Evolutionary conservation across 2,329 filamentous ascomycete genomes (phyloP).

Genomic region (Blastomyces percursus): DNA sequence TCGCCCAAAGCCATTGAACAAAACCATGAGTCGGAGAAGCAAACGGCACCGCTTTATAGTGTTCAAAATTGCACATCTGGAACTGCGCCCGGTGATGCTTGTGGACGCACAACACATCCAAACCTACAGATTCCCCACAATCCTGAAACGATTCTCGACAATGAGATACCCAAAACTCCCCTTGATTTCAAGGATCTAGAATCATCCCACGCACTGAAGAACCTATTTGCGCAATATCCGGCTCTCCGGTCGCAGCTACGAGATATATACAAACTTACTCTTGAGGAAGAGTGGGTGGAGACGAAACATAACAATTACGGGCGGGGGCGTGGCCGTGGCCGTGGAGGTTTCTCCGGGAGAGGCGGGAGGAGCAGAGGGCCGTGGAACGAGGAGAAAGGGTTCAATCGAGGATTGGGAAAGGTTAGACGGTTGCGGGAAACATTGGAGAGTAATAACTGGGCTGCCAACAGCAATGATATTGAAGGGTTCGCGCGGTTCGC

Average conservation of each 20-base stretch:
- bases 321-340: slow-evolving; percentile 18
- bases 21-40: slow-evolving; percentile 10
- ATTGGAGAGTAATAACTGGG: slow-evolving; percentile 26
- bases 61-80: neutral
- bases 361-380: slow-evolving; percentile 21
- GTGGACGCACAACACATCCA: neutral
- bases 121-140: neutral
- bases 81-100: neutral
- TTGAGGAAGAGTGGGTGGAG: slow-evolving; percentile 33
- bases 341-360: slow-evolving; percentile 17
- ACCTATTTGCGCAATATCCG: slow-evolving; percentile 30
- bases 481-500: slow-evolving; percentile 31
- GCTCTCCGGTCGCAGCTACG: slow-evolving; percentile 30
- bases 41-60: neutral
- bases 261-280: slow-evolving; percentile 33
- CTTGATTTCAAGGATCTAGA: slow-evolving; percentile 12
- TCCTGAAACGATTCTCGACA: neutral
- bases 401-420: slow-evolving; percentile 32
- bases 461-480: slow-evolving; percentile 20
- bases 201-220: slow-evolving; percentile 26
- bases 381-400: slow-evolving; percentile 35
- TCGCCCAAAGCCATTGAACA: slow-evolving; percentile 16
- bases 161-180: neutral
- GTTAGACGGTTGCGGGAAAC: slow-evolving; percentile 29
- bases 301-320: slow-evolving; percentile 16